Base-by-base conservation (phyloP, 177 flowering plant genomes). In the Vitis hybrid region DNA sequence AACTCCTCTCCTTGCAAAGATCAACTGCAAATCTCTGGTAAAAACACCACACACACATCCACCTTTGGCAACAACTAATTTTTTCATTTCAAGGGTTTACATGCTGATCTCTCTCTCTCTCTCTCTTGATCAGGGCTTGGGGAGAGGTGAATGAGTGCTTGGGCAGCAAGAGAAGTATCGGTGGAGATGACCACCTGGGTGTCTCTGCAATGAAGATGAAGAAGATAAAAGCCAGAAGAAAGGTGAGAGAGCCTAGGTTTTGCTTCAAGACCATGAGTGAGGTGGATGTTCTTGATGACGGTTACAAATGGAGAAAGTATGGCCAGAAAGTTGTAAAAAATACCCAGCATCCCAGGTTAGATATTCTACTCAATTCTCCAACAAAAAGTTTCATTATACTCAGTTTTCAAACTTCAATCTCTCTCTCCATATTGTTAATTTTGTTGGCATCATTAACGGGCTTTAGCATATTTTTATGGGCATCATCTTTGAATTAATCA, bases 261-360 rank as follows among this genome's bases (percentile, higher is more conserved):
- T 86, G 91, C 76, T 90, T 90, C 90, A 84, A 90, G 79, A 90
- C 94, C 73, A 75, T 79, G 81, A 90, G 92, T 64, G 92, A 90
- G 14, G 85, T 88, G 9, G 92, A 88, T 81, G 88, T 90, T 23
- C 65, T 88, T 34, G 92, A 90, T 73, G 94, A 88, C 79, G 94
- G 94, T 26, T 90, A 90, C 82, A 90, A 87, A 68, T 88, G 94
- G 94, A 83, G 92, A 64, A 90, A 88, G 75, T 88, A 90, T 21
- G 92, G 92, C 65, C 92, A 90, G 76, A 88, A 90, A 80, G 85
- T 88, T 3, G 92, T 90, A 9, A 90, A 90, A 81, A 87, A 88
- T 84, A 90, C 91, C 21, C 91, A 83, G 48, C 90, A 90, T 79
- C 92, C 92, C 77, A 88, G 91, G 94, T 90, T 58, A 10, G 10